phyloP scores from a whole-genome alignment of 257 asterid genomes.

The Nicotiana tabacum region DNA sequence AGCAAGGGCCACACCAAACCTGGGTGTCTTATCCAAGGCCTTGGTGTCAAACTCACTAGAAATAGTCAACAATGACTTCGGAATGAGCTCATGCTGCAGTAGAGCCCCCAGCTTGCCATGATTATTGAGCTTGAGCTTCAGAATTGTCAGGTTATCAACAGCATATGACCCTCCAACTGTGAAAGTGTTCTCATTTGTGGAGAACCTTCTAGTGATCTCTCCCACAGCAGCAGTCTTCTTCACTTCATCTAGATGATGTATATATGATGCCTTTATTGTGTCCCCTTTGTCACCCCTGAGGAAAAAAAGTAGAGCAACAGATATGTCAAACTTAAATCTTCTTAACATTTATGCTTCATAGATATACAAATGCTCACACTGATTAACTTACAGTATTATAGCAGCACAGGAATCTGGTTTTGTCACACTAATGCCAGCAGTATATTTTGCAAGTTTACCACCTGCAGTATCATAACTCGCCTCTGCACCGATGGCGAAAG shows the following conservation, averaged over 20 bases:
- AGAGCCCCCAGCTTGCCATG: slow-evolving; percentile 64
- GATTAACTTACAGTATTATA: slow-evolving; percentile 53
- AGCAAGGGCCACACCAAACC: slow-evolving; percentile 62
- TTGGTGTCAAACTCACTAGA: slow-evolving; percentile 74
- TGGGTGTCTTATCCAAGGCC: slow-evolving; percentile 77
- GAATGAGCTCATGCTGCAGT: slow-evolving; percentile 62
- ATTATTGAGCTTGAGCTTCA: slow-evolving; percentile 71
- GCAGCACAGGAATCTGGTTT: slow-evolving; percentile 76
- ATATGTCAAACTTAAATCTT: not conserved
- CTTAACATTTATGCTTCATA: not conserved
- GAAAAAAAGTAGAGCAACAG: not conserved
- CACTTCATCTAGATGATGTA: slow-evolving; percentile 45
- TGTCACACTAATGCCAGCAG: slow-evolving; percentile 69
- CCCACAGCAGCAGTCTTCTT: slow-evolving; percentile 60
- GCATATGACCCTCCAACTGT: slow-evolving; percentile 76
- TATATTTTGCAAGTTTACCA: slow-evolving; percentile 62
- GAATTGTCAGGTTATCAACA: slow-evolving; percentile 50
- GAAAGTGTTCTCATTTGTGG: slow-evolving; percentile 71
- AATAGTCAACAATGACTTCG: slow-evolving; percentile 61
- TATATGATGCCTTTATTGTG: slow-evolving; percentile 57
- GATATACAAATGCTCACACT: not conserved
- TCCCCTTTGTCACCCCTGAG: slow-evolving; percentile 77
- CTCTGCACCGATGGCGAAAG: slow-evolving; percentile 81
- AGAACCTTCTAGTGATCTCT: slow-evolving; percentile 61
- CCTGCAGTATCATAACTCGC: slow-evolving; percentile 73